These are phyloP conservation scores for Scheffersomyces stipitis DNA, from an alignment of 805 yeast genomes.

Conservation along the genomic window DNA sequence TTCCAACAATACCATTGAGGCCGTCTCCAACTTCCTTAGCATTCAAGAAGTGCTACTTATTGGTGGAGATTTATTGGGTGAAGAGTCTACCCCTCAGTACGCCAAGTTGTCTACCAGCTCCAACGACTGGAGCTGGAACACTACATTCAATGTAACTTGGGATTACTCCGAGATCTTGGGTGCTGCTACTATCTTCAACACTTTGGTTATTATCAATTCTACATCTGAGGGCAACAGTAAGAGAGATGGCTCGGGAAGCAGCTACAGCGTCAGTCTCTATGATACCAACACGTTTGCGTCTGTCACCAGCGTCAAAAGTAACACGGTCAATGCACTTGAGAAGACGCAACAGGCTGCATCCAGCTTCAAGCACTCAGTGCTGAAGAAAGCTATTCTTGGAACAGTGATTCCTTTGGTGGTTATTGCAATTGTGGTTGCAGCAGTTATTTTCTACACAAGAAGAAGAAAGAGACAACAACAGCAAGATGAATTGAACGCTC, in stretches of 20 bases:
- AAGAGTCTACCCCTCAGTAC: constrained; percentile 42
- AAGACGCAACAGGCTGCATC: constrained; percentile 25
- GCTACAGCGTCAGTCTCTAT: constrained; percentile 41
- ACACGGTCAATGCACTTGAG: constrained; percentile 13
- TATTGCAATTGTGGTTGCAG: constrained; percentile 11
- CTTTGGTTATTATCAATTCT: constrained; percentile 44
- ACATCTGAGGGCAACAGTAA: constrained; percentile 12
- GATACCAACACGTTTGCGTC: constrained; percentile 36
- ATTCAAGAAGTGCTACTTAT: constrained; percentile 49
- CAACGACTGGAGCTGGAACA: constrained; percentile 41
- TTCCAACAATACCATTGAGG: constrained; percentile 17
- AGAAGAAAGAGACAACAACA: constrained; percentile 16
- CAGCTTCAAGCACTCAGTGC: constrained; percentile 15
- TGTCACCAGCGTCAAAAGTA: constrained; percentile 25
- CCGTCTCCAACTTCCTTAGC: constrained; percentile 31
- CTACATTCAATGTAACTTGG: constrained; percentile 9
- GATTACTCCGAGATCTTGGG: constrained; percentile 39
- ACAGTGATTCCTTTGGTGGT: constrained; percentile 36
- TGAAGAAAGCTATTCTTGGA: constrained; percentile 35
- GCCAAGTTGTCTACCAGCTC: constrained; percentile 36
- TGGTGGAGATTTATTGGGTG: constrained; percentile 55
- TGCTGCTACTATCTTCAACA: constrained; percentile 52
- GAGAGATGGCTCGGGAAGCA: constrained; percentile 14
- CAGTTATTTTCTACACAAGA: constrained; percentile 16
- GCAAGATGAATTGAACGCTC: constrained; percentile 21